phyloP scores from a whole-genome alignment of 345 rosid species.

The Pugionium cornutum region DNA sequence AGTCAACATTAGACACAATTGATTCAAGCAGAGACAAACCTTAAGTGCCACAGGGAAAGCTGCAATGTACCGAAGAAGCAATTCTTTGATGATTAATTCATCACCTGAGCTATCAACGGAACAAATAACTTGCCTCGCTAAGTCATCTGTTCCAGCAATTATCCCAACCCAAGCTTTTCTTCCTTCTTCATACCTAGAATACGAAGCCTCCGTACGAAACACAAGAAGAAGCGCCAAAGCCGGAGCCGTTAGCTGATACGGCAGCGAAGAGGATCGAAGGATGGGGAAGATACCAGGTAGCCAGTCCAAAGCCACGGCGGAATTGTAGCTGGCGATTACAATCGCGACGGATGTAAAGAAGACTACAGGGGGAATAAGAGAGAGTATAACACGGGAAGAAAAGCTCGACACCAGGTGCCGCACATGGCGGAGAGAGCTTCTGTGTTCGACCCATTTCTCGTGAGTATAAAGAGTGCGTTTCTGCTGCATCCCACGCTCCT shows the following conservation, averaged over 20 bases:
- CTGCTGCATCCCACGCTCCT: conserved; percentile 80
- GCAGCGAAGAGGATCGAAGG: conserved; percentile 75
- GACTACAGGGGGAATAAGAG: conserved; percentile 82
- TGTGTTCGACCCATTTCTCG: conserved; percentile 76
- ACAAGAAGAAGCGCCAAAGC: conserved; percentile 89
- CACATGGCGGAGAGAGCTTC: conserved; percentile 84
- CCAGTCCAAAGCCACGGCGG: conserved; percentile 58
- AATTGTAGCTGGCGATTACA: conserved; percentile 64
- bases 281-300: conserved; percentile 69
- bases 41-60: conserved; percentile 89
- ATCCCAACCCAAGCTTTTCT: conserved; percentile 82
- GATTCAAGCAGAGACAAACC: conserved; percentile 44
- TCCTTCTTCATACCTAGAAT: conserved; percentile 85
- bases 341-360: conserved; percentile 70
- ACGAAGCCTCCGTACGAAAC: conserved; percentile 93
- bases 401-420: conserved; percentile 73
- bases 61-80: conserved; percentile 66
- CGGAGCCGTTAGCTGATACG: conserved; percentile 85
- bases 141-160: conserved; percentile 65
- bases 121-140: conserved; percentile 63
- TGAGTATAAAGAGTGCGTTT: conserved; percentile 77
- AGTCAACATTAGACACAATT: conserved; percentile 36
- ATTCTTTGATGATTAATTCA: conserved; percentile 43
- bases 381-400: conserved; percentile 78
- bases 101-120: conserved; percentile 49